These are phyloP conservation scores for Lactifluus rugatus DNA, from an alignment of 768 basidiomycete genomes.

Conservation along the genomic window DNA sequence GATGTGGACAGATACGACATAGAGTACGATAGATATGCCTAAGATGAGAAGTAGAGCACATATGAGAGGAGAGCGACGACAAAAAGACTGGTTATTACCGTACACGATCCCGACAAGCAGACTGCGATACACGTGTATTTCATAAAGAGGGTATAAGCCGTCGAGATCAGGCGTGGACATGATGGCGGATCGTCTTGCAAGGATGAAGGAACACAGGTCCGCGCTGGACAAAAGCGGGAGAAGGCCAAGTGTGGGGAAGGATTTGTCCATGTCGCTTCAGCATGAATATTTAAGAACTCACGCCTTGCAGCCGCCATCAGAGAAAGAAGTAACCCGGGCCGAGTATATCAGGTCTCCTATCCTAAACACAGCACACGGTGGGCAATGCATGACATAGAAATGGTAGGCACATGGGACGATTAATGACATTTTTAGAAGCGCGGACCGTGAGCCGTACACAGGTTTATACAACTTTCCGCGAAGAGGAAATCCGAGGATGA, in stretches of 20 bases:
- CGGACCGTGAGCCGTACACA: no score
- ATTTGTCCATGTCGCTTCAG: no score
- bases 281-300: not conserved
- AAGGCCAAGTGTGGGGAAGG: not conserved
- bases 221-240: no score
- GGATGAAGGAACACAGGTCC: not conserved
- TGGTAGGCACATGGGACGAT: no score
- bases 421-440: no score
- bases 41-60: not conserved
- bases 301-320: not conserved
- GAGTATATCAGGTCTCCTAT: no score
- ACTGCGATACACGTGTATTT: conserved; percentile 3
- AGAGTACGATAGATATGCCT: conserved; percentile 7
- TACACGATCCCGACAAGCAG: conserved; percentile 9
- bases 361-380: no score
- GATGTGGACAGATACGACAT: conserved; percentile 6
- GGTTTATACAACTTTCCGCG: no score
- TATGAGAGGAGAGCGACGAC: not conserved
- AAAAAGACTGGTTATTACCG: not conserved
- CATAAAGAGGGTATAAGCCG: not conserved
- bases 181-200: not conserved
- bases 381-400: no score
- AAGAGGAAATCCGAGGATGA: no score
- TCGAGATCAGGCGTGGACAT: no score
- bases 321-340: no score